phyloP scores from a whole-genome alignment of 2,329 filamentous ascomycete species.

The Aureobasidium sp. region DNA sequence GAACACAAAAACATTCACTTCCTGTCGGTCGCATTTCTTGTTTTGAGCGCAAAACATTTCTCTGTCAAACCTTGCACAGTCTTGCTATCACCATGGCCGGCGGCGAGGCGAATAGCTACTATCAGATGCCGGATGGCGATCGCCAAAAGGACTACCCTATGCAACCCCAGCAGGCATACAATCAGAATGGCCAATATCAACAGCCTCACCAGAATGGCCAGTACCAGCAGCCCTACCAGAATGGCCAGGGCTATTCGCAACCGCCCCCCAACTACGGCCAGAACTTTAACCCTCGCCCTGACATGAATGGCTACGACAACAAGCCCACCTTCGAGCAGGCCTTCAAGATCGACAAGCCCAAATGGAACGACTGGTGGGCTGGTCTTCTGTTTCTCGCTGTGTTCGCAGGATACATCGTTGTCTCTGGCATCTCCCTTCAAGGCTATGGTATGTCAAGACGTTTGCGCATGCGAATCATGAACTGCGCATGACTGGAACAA shows the following conservation, averaged over 20 bases:
- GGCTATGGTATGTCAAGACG: constrained; percentile 50
- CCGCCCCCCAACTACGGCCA: constrained; percentile 35
- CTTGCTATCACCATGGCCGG: constrained; percentile 18
- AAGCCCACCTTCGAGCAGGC: constrained; percentile 64
- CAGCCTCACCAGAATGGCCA: constrained; percentile 20
- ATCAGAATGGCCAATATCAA: constrained; percentile 22
- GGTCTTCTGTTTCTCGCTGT: constrained; percentile 68
- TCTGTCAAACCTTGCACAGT: neutral
- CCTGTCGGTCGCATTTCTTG: neutral
- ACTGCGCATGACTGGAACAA: neutral
- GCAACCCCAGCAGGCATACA: constrained; percentile 10
- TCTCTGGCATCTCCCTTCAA: constrained; percentile 68
- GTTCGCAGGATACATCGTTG: constrained; percentile 65
- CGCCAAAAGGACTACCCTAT: constrained; percentile 17
- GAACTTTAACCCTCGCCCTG: constrained; percentile 25
- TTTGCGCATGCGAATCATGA: neutral
- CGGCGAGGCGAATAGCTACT: constrained; percentile 35
- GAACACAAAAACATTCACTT: constrained; percentile 14
- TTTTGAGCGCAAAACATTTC: neutral
- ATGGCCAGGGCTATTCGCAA: constrained; percentile 20
- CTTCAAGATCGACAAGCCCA: constrained; percentile 77
- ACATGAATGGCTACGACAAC: constrained; percentile 31
- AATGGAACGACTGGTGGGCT: constrained; percentile 87
- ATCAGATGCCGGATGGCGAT: constrained; percentile 24
- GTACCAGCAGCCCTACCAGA: constrained; percentile 23